phyloP scores from a whole-genome alignment of 1,284 basidiomycete species.

The Cryptococcus sp. region DNA sequence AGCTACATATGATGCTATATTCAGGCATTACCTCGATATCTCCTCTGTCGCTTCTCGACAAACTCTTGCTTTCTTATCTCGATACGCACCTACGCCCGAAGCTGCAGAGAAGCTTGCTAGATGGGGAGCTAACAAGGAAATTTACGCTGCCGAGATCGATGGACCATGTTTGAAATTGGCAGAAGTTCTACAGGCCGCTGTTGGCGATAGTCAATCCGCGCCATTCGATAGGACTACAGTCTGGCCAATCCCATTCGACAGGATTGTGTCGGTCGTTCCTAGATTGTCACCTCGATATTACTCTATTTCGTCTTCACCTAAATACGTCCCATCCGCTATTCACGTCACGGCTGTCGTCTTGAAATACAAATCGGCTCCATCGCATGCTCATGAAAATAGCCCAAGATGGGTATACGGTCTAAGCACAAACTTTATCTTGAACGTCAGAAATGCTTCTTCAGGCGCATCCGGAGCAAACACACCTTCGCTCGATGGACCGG shows the following conservation, averaged over 20 bases:
- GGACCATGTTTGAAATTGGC: constrained; percentile 83
- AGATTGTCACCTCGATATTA: constrained; percentile 96
- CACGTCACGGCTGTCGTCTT: constrained; percentile 94
- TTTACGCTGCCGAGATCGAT: constrained; percentile 70
- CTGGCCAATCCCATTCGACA: constrained; percentile 93
- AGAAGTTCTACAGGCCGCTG: constrained; percentile 80
- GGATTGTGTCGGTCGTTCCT: constrained; percentile 85
- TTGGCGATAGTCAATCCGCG: constrained; percentile 64
- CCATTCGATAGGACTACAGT: constrained; percentile 61
- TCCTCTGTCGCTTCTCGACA: constrained; percentile 89
- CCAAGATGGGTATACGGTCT: constrained; percentile 69
- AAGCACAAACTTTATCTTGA: constrained; percentile 86
- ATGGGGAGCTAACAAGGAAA: constrained; percentile 81
- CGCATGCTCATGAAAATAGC: constrained; percentile 51
- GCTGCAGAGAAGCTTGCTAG: constrained; percentile 70
- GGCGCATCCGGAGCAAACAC: constrained; percentile 42
- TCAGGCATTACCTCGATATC: constrained; percentile 96
- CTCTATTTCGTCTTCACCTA: constrained; percentile 96
- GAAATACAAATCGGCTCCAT: constrained; percentile 71
- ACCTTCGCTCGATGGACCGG: constrained; percentile 35
- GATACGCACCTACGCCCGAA: constrained; percentile 78
- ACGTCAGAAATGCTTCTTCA: constrained; percentile 74
- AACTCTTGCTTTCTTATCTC: constrained; percentile 77
- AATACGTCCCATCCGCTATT: constrained; percentile 78
- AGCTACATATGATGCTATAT: constrained; percentile 88